A percentile compares a stretch with the other conserved stretches of the same genome.
Conservation (phyloP, 345 rosid species). For the Lepidium aucheri region DNA sequence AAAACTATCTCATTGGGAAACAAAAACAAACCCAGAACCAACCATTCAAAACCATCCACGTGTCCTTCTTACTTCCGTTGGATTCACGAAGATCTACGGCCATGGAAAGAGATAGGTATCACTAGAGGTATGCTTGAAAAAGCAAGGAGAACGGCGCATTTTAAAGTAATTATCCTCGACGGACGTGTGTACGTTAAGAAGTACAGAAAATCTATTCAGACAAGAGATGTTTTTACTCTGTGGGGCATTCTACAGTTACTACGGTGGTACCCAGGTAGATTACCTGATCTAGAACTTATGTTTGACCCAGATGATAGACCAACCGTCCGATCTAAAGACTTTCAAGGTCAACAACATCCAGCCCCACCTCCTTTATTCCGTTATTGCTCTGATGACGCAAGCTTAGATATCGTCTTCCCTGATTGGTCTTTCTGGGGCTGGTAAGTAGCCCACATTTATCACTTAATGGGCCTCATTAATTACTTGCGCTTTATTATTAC, state of each 20-base stretch:
- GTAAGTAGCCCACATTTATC: slow-evolving; percentile 19
- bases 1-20: background rate
- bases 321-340: slow-evolving; percentile 29
- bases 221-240: slow-evolving; percentile 44
- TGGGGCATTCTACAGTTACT: slow-evolving; percentile 79
- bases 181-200: slow-evolving; percentile 56
- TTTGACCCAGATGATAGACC: slow-evolving; percentile 55
- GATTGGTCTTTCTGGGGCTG: slow-evolving; percentile 95
- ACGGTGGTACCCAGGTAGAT: slow-evolving; percentile 53
- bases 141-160: slow-evolving; percentile 46
- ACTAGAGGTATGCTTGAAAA: slow-evolving; percentile 46
- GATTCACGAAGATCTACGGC: slow-evolving; percentile 74
- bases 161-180: slow-evolving; percentile 44
- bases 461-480: background rate
- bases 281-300: slow-evolving; percentile 74
- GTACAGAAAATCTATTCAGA: slow-evolving; percentile 39
- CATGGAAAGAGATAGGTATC: slow-evolving; percentile 56
- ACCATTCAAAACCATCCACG: slow-evolving; percentile 14
- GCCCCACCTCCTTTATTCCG: slow-evolving; percentile 63
- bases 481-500: background rate
- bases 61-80: slow-evolving; percentile 66
- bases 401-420: slow-evolving; percentile 61
- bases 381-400: slow-evolving; percentile 45
- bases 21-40: background rate
- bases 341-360: slow-evolving; percentile 22